phyloP scores from a whole-genome alignment of 768 basidiomycete genomes.

The Xerocomus brunneocitrinus region DNA sequence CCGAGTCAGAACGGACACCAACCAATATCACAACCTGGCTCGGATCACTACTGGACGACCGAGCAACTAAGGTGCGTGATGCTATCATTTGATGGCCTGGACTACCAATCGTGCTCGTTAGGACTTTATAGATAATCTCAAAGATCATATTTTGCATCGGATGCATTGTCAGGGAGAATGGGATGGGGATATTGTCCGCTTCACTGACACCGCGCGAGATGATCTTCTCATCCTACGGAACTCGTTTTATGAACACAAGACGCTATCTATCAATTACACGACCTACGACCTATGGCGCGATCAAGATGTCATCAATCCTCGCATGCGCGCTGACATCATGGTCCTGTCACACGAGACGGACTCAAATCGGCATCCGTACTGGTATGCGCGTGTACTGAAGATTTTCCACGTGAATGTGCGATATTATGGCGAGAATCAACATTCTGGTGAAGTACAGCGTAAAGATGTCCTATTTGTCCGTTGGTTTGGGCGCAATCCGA shows the following conservation, averaged over 20 bases:
- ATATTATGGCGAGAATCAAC: background rate
- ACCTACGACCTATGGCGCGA: slow-evolving; percentile 24
- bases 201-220: too few species aligned
- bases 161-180: too few species aligned
- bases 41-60: too few species aligned
- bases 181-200: too few species aligned
- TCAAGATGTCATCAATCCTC: slow-evolving; percentile 39
- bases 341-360: slow-evolving; percentile 24
- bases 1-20: too few species aligned
- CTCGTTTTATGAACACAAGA: slow-evolving; percentile 13
- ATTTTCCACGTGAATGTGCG: background rate
- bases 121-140: too few species aligned
- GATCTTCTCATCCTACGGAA: too few species aligned
- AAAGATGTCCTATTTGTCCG: slow-evolving; percentile 2
- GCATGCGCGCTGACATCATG: slow-evolving; percentile 35
- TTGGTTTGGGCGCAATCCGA: background rate
- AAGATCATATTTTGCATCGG: too few species aligned
- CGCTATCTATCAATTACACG: slow-evolving; percentile 25
- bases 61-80: too few species aligned
- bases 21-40: too few species aligned
- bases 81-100: too few species aligned
- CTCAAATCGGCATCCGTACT: slow-evolving; percentile 11
- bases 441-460: background rate
- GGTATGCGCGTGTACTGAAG: background rate
- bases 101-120: too few species aligned